Percentiles rank a stretch among this genome's conserved stretches.
These are phyloP conservation scores for Prunus mongolica DNA, from an alignment of 306 rosid genomes.

Conservation along the genomic window DNA sequence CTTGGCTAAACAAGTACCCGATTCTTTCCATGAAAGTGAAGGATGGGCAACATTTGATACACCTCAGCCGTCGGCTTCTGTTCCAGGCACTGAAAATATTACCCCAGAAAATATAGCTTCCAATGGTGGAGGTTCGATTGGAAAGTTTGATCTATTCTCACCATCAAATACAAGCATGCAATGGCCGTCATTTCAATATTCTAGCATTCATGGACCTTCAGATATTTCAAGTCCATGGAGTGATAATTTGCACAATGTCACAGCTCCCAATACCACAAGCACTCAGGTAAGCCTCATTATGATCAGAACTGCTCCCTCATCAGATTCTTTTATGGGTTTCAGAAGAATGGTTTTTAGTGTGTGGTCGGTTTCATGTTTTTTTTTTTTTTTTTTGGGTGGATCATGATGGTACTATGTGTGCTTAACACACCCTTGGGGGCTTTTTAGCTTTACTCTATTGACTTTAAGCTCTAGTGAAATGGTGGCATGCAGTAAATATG, in stretches of 20 bases:
- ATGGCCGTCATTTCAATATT: constrained; percentile 40
- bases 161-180: constrained; percentile 33
- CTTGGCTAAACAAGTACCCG: constrained; percentile 32
- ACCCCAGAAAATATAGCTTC: constrained; percentile 22
- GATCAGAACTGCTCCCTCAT: neutral
- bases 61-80: constrained; percentile 37
- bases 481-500: constrained; percentile 14
- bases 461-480: no score
- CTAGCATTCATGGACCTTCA: constrained; percentile 27
- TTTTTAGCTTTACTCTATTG: neutral
- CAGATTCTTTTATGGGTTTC: neutral
- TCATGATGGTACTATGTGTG: neutral
- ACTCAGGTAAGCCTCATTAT: constrained; percentile 38
- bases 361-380: neutral
- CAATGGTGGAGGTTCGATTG: constrained; percentile 30
- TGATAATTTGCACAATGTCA: constrained; percentile 26
- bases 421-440: neutral
- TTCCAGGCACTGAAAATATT: constrained; percentile 29
- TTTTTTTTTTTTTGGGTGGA: no score
- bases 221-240: constrained; percentile 42
- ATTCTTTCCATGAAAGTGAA: constrained; percentile 49
- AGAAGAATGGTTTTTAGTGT: constrained; percentile 8
- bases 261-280: constrained; percentile 27
- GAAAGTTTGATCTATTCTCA: constrained; percentile 40
- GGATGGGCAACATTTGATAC: constrained; percentile 84